Evolutionary conservation across 2,329 filamentous ascomycete genomes (phyloP), one percentile per base, ranked within the genome.

Genomic region (Fusarium mangiferae): DNA sequence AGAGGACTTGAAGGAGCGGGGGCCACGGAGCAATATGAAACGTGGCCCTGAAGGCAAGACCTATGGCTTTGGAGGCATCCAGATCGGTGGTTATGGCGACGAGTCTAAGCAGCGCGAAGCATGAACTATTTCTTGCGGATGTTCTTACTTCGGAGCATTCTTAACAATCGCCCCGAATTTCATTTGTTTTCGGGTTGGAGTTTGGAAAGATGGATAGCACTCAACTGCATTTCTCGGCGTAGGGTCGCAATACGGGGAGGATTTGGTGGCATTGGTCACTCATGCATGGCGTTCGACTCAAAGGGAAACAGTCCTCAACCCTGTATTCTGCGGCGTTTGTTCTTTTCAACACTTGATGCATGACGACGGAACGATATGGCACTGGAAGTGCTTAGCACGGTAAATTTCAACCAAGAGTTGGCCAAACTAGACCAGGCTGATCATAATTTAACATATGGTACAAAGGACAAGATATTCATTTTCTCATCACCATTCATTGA

Each of bases 1-100:
- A 80, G 89, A 93, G 70, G 96, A 98, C 83, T 83, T 98, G 71
- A 85, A 87, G 76, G 91, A 93, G 75, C 87, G 96, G 74, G 96
- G 96, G 0, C 95, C 95, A 7, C 87, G 96, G 54, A 93, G 85
- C 74, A 83, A 90, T 75, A 84, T 85, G 45, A 84, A 84, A 64
- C 83, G 86, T 66, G 87, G 83, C 1, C 86, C 87, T 7, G 90
- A 94, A 82, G 92, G 92, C 7, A 89, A 89, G 85, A 90, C 90
- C 13, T 94, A 91, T 67, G 83, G 82, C 3, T 84, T 85, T 38
- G 85, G 84, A 20, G 87, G 86, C 26, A 86, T 85, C 63, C 85
- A 84, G 35, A 84, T 89, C 70, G 89, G 85, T 48, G 88, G 89
- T 3, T 91, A 90, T 66, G 85, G 89, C 17, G 84, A 89, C n/a